Base-by-base conservation (phyloP, 768 basidiomycete genomes). In the Naematelia encephala region DNA sequence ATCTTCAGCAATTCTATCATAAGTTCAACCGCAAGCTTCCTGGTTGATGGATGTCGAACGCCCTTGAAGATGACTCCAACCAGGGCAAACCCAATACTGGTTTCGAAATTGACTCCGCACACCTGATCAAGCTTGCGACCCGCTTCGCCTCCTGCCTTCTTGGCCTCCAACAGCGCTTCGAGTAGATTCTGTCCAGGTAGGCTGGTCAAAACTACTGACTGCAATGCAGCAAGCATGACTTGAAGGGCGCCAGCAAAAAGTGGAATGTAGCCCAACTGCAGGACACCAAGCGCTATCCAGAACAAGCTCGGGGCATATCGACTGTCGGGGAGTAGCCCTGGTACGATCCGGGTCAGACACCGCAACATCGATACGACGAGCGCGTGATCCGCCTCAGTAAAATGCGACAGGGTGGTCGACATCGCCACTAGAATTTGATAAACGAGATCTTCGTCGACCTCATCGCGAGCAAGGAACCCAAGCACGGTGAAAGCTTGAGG, bases 361-460 rank as follows among this genome's bases (percentile, higher is more conserved):
- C 89, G 84, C 23, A 94, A 82, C 87, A 96, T 94, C 78, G 87
- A 88, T 62, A 89, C 85, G 22, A 92, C 84, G 0, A 89, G 82
- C 46, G 82, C 78, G 0, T 86, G 85, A 67, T 89, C 86, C 19
- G 87, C 86, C 27, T 82, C 84, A n/a, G 85, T 82, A 66, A 64
- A 66, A 14, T 86, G 84, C 10, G 78, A 73, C 16, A 94, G 78
- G 0, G 88, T 87, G 0, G 82, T 86, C 62, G 84, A 84, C 76
- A 93, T 86, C 0, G 92, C 90, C 4, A 92, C 88, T 8, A 93
- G 83, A 77, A 94, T 90, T 72, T 96, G 92, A 67, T 93, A 94
- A 54, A 94, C 80, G 64, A 92, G 84, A 72, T 96, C 92, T 61
- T 93, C 92, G 63, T 96, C 92, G 43, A 92, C 88, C 23, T 91